These are phyloP conservation scores for Scutellaria galericulata DNA, from an alignment of 257 asterid genomes.

Conservation along the genomic window DNA sequence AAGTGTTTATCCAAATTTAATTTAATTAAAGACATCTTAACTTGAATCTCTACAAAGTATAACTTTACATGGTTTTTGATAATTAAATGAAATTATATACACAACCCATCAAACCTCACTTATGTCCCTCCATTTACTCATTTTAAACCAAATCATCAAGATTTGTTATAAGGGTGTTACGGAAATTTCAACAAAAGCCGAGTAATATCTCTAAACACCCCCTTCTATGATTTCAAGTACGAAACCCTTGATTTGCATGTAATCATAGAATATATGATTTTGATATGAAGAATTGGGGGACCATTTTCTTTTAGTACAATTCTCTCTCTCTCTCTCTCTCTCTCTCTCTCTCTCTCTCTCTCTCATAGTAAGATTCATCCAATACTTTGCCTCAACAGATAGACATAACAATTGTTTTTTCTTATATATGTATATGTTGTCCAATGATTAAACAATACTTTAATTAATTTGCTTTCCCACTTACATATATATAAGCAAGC, in stretches of 20 bases:
- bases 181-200: too few species aligned
- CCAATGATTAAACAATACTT: constrained; percentile 29
- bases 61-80: too few species aligned
- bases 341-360: constrained; percentile 36
- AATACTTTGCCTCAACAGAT: constrained; percentile 55
- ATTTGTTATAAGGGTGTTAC: too few species aligned
- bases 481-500: constrained; percentile 35
- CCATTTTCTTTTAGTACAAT: constrained; percentile 46
- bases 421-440: constrained; percentile 3
- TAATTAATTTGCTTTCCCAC: background rate
- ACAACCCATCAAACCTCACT: too few species aligned
- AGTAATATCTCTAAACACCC: background rate
- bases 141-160: too few species aligned
- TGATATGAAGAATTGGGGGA: constrained; percentile 45
- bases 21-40: background rate
- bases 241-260: constrained; percentile 41
- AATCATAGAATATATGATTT: constrained; percentile 37
- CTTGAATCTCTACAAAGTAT: background rate
- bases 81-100: too few species aligned
- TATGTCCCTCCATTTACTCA: too few species aligned
- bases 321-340: constrained; percentile 36
- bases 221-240: constrained; percentile 25
- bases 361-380: constrained; percentile 57
- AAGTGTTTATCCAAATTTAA: constrained; percentile 23
- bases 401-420: constrained; percentile 19